These are phyloP conservation scores for Microdochium bolleyi DNA, from an alignment of 2,329 filamentous ascomycete species.

Conservation along the genomic window DNA sequence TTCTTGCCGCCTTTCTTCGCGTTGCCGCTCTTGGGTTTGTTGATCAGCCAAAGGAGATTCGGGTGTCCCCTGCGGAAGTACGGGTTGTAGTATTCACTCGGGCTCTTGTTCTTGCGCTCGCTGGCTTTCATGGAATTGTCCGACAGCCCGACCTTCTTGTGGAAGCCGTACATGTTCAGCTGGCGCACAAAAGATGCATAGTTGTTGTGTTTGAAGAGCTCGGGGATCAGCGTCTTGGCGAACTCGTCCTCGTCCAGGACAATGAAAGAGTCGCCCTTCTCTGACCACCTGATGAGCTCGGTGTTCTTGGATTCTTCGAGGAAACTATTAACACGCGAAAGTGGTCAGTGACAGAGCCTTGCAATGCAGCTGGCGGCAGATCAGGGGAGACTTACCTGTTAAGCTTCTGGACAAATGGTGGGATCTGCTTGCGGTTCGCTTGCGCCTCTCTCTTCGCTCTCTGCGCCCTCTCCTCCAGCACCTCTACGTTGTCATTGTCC, in stretches of 20 bases:
- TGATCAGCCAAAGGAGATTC: constrained; percentile 90
- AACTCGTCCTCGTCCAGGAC: constrained; percentile 97
- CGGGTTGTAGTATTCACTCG: constrained; percentile 95
- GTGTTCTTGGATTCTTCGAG: constrained; percentile 89
- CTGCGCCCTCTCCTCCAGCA: constrained; percentile 71
- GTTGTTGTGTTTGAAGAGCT: constrained; percentile 99
- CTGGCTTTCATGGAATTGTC: constrained; percentile 98
- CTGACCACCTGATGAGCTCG: constrained; percentile 93
- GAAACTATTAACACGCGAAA: constrained; percentile 52
- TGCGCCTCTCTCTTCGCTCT: constrained; percentile 82
- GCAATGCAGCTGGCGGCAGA: too few relatives aligned
- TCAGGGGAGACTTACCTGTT: constrained; percentile 63
- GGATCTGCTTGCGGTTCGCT: constrained; percentile 88
- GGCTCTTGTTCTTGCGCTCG: constrained; percentile 94
- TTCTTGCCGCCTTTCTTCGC: constrained; percentile 51
- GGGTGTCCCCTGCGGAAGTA: constrained; percentile 92
- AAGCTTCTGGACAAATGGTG: constrained; percentile 94
- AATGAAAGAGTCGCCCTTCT: constrained; percentile 92
- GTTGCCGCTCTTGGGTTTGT: constrained; percentile 76
- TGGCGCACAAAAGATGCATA: constrained; percentile 96
- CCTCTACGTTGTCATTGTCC: constrained; percentile 66
- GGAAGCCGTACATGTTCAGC: constrained; percentile 96
- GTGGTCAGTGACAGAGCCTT: background rate
- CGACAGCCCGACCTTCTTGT: constrained; percentile 87
- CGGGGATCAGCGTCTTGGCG: constrained; percentile 91